A percentile compares a stretch with the other conserved stretches of the same genome.
These are phyloP conservation scores for Incumbomyces lentus DNA, from an alignment of 2,329 filamentous ascomycete species.

Conservation along the genomic window DNA sequence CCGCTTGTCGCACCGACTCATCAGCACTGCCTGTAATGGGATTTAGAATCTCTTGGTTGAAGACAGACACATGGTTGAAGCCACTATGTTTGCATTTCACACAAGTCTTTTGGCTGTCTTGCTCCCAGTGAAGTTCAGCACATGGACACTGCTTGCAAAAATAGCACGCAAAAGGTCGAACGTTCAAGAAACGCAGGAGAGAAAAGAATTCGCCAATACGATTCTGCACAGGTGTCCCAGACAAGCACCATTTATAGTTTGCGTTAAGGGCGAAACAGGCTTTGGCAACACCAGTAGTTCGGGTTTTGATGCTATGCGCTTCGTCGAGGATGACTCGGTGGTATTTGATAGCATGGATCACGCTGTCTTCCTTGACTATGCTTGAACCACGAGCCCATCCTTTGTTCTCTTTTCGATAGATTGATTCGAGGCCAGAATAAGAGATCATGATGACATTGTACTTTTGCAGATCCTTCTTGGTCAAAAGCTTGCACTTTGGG, in stretches of 20 bases:
- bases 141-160: conserved; percentile 84
- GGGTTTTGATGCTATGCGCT: conserved; percentile 76
- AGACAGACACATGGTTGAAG: conserved; percentile 65
- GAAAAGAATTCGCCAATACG: conserved; percentile 97
- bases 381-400: conserved; percentile 75
- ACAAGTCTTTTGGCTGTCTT: conserved; percentile 63
- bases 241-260: conserved; percentile 89
- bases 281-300: conserved; percentile 83
- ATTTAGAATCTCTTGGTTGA: conserved; percentile 90
- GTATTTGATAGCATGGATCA: conserved; percentile 76
- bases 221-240: conserved; percentile 90
- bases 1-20: conserved; percentile 50
- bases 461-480: conserved; percentile 61
- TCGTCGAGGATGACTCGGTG: conserved; percentile 92
- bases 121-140: conserved; percentile 70
- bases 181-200: conserved; percentile 78
- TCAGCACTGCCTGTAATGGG: conserved; percentile 54
- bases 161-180: conserved; percentile 83
- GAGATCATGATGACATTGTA: conserved; percentile 96
- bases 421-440: conserved; percentile 69
- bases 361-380: conserved; percentile 64
- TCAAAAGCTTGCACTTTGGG: conserved; percentile 66
- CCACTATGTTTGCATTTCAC: conserved; percentile 56
- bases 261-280: conserved; percentile 87
- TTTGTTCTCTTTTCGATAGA: conserved; percentile 85